A percentile compares a stretch with the other conserved stretches of the same genome.
phyloP scores from a whole-genome alignment of 805 yeast species.

The Hanseniaspora meyeri region DNA sequence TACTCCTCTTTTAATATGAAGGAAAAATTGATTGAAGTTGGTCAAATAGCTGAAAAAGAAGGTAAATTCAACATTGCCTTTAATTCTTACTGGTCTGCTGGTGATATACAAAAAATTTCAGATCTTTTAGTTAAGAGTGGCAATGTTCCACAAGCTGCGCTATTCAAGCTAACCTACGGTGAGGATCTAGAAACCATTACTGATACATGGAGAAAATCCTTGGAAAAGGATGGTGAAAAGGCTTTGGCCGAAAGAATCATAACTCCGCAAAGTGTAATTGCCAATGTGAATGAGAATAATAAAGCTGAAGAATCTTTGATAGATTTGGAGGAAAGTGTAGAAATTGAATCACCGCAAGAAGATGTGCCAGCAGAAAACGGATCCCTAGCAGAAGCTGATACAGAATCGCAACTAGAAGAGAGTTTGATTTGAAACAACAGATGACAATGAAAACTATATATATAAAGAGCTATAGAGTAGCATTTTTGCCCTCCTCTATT shows the following conservation, averaged over 20 bases:
- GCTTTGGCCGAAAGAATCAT: conserved; percentile 50
- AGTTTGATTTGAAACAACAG: conserved; percentile 8
- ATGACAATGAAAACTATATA: conserved; percentile 9
- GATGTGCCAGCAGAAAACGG: conserved; percentile 13
- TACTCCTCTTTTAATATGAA: conserved; percentile 70
- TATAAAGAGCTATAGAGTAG: conserved; percentile 13
- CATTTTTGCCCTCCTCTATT: conserved; percentile 15
- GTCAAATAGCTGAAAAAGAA: conserved; percentile 48
- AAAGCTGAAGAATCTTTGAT: conserved; percentile 19
- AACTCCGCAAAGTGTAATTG: conserved; percentile 6
- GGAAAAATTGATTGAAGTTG: conserved; percentile 48
- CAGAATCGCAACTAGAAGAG: conserved; percentile 15
- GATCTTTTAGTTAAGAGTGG: conserved; percentile 54
- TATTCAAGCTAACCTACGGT: conserved; percentile 65
- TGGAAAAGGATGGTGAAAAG: conserved; percentile 40
- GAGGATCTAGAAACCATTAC: conserved; percentile 38
- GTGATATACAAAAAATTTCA: conserved; percentile 53
- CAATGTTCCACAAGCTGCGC: conserved; percentile 72
- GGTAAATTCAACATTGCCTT: conserved; percentile 87
- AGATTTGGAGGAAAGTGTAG: conserved; percentile 17
- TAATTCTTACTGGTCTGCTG: conserved; percentile 79
- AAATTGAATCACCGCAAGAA: conserved; percentile 14
- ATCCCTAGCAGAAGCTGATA: conserved; percentile 13
- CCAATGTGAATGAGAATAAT: conserved; percentile 15
- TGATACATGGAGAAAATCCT: conserved; percentile 53